A percentile compares a stretch with the other conserved stretches of the same genome.
Evolutionary conservation across 352 stramenopile genomes (phyloP).

Genomic region (Pythium aquatile): DNA sequence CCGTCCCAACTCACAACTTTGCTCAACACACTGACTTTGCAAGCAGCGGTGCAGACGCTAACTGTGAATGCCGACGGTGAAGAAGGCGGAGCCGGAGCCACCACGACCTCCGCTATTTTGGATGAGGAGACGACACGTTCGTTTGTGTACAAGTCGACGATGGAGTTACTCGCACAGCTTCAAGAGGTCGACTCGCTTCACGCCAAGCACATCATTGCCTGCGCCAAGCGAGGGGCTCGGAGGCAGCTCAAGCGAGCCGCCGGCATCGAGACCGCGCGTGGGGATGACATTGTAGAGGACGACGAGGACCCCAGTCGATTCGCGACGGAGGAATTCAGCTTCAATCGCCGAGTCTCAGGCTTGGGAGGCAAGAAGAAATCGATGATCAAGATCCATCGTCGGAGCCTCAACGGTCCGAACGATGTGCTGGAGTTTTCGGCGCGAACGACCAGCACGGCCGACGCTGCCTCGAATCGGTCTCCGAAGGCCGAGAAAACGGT

Average conservation of each 20-base stretch:
- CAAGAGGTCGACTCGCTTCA: slow-evolving; percentile 45
- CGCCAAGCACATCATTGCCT: slow-evolving; percentile 45
- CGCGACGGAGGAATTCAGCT: neutral
- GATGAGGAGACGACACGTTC: slow-evolving; percentile 47
- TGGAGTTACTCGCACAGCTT: slow-evolving; percentile 48
- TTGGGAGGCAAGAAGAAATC: neutral
- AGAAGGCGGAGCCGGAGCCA: neutral
- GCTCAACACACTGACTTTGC: slow-evolving; percentile 20
- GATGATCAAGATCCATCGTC: neutral
- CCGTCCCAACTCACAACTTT: slow-evolving; percentile 25
- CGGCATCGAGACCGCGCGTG: slow-evolving; percentile 25
- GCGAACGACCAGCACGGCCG: neutral
- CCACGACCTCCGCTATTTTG: slow-evolving; percentile 9
- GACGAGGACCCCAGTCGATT: neutral
- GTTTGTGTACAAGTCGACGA: slow-evolving; percentile 50
- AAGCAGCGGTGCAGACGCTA: slow-evolving; percentile 11
- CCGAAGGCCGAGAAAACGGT: neutral
- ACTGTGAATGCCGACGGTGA: neutral
- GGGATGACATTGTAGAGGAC: neutral
- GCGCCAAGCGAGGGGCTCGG: slow-evolving; percentile 38
- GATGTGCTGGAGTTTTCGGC: slow-evolving; percentile 2
- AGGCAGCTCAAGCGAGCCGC: slow-evolving; percentile 27
- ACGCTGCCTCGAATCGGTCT: neutral
- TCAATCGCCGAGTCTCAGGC: neutral
- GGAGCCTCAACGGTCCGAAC: neutral